Evolutionary conservation across 768 basidiomycete genomes (phyloP).

Genomic region (Pholiota microspora): DNA sequence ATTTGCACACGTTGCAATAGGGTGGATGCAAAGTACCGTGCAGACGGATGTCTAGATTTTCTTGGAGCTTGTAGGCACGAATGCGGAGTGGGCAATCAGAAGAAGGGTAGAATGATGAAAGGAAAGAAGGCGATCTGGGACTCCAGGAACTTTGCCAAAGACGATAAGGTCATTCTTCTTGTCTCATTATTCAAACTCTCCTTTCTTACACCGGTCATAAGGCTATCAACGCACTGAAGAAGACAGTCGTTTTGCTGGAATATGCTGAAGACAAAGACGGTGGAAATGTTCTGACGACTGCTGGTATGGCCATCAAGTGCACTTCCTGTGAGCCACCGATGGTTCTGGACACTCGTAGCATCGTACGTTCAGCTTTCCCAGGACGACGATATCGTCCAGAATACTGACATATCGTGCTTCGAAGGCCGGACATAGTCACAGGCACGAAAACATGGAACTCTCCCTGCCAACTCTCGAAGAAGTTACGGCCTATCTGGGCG

Average conservation of each 20-base stretch:
- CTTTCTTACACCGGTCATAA: conserved; percentile 20
- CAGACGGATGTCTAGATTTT: conserved; percentile 53
- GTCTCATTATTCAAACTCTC: background rate
- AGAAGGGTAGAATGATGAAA: conserved; percentile 23
- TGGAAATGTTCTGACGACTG: conserved; percentile 15
- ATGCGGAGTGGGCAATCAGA: conserved; percentile 35
- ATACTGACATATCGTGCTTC: background rate
- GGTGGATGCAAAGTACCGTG: conserved; percentile 28
- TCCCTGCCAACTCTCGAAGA: conserved; percentile 8
- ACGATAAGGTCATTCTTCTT: conserved; percentile 47
- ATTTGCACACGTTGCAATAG: conserved; percentile 50
- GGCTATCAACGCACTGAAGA: conserved; percentile 45
- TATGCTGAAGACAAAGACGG: conserved; percentile 29
- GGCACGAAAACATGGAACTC: conserved; percentile 52
- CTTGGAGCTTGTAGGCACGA: conserved; percentile 56
- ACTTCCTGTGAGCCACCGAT: conserved; percentile 47
- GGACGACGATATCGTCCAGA: too few relatives aligned
- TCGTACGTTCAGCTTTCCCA: conserved; percentile 39
- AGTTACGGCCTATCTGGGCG: conserved; percentile 12
- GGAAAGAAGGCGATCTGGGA: conserved; percentile 39
- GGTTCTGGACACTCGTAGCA: conserved; percentile 41
- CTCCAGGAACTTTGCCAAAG: conserved; percentile 52
- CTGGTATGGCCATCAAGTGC: conserved; percentile 41
- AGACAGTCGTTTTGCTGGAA: conserved; percentile 30
- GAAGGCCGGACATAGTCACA: conserved; percentile 63